These are phyloP conservation scores for Luffa aegyptiaca DNA, from an alignment of 306 rosid species.

Conservation along the genomic window DNA sequence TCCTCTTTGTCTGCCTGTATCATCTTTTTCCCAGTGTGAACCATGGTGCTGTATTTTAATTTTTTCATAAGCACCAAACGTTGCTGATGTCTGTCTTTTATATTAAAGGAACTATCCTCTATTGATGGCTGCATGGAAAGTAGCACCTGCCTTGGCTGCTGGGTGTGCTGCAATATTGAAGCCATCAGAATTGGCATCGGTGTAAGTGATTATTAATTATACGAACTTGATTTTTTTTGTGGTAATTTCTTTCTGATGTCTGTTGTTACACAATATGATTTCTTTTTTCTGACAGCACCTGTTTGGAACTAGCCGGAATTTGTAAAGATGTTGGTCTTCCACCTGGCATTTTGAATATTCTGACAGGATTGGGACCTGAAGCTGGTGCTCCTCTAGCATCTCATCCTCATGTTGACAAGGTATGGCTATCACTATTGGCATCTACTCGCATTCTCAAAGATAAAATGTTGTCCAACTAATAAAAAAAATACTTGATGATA, in stretches of 20 bases:
- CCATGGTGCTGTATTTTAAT: background rate
- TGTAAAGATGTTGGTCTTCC: slow-evolving; percentile 85
- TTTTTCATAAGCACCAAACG: background rate
- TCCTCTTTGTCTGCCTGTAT: background rate
- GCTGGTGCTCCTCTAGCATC: slow-evolving; percentile 96
- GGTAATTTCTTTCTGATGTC: background rate
- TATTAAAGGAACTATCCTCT: slow-evolving; percentile 80
- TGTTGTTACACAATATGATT: background rate
- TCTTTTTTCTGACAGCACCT: slow-evolving; percentile 43
- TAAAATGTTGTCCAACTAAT: background rate
- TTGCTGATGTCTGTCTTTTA: slow-evolving; percentile 2
- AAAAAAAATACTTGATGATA: slow-evolving; percentile 19
- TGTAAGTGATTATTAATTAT: slow-evolving; percentile 42
- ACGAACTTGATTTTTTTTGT: slow-evolving; percentile 9
- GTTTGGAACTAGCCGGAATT: slow-evolving; percentile 74
- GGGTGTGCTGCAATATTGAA: slow-evolving; percentile 96
- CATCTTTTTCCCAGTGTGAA: background rate
- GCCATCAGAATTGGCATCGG: slow-evolving; percentile 91
- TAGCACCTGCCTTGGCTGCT: slow-evolving; percentile 96
- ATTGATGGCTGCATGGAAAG: slow-evolving; percentile 93
- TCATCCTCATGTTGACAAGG: slow-evolving; percentile 95
- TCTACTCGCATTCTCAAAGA: background rate
- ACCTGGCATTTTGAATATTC: slow-evolving; percentile 63
- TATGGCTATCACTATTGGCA: slow-evolving; percentile 5
- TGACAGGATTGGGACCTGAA: slow-evolving; percentile 86